Base-by-base conservation (phyloP, 148 eudicot species). In the Vaccinium myrtillus region DNA sequence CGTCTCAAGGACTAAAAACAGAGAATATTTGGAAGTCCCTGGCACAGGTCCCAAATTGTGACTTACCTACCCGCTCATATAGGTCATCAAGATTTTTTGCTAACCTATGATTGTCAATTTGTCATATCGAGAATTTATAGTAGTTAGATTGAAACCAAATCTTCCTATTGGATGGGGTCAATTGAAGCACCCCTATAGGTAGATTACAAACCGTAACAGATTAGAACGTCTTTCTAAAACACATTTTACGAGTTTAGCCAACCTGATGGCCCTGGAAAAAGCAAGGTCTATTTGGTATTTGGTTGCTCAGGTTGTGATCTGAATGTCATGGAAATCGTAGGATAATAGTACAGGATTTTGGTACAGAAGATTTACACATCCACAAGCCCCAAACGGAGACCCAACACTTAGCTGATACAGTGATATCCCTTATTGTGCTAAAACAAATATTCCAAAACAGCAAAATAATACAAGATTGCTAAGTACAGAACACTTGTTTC, bases 261-360 rank as follows among this genome's bases (percentile, higher is more conserved):
- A 16, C 50, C 76, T 71, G 76, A 71, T 71, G 76, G 19, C 76
- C 75, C 16, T 10, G 49, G n/a, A 12, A 43, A 75, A 75, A 75
- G 18, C 18, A 46, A 18, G 53, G 54, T 11, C 9, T 19, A 21
- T 21, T n/a, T 21, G 8, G 67, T 21, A 9, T 61, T 61, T 61
- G 67, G 61, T 56, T 15, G 61, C 61, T 15, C 10, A 61, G 11
- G 9, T 18, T 59, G 67, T 59, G 23, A 59, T 59, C 25, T 1
- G 25, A 19, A 19, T 21, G 67, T 59, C 25, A 21, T 61, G 67
- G 67, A 61, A 61, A 61, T 5, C 2, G 18, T 1, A 56, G 21
- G 19, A 16, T 56, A 18, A 1, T 15, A 32, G 36, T 16, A 56
- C 18, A 58, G 65, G 65, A 27, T 27, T 27, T 27, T 16, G 2